Evolutionary conservation across 1,139 yeast species (phyloP).

Genomic region (Yamadazyma dushanensis): DNA sequence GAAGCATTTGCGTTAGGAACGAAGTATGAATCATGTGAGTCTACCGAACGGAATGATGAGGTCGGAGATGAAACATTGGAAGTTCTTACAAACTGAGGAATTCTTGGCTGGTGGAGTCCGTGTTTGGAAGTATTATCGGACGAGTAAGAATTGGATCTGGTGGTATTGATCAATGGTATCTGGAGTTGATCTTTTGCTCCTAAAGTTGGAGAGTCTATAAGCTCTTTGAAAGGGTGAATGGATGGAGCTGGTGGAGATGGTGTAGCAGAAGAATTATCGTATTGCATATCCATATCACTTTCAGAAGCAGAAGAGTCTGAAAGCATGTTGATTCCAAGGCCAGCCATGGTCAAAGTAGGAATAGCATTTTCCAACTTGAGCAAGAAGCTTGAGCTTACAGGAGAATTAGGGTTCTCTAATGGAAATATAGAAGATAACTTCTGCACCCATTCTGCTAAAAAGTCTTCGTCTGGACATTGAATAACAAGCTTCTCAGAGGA

Average conservation of each 20-base stretch:
- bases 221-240: conserved; percentile 20
- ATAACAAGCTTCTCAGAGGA: conserved; percentile 13
- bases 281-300: conserved; percentile 5
- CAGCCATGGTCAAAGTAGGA: conserved; percentile 25
- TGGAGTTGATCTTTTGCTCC: conserved; percentile 3
- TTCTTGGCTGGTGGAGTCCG: conserved; percentile 14
- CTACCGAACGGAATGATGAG: conserved; percentile 20
- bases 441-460: conserved; percentile 27
- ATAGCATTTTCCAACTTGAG: conserved; percentile 19
- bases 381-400: conserved; percentile 23
- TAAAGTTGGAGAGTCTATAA: conserved; percentile 23
- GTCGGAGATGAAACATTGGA: conserved; percentile 15
- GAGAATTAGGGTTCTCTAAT: conserved; percentile 25
- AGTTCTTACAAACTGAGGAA: conserved; percentile 16
- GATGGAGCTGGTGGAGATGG: conserved; percentile 9
- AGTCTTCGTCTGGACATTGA: conserved; percentile 19
- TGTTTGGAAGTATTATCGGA: conserved; percentile 10
- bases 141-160: conserved; percentile 10
- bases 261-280: conserved; percentile 7
- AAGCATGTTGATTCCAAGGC: conserved; percentile 37
- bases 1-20: conserved; percentile 9
- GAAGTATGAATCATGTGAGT: conserved; percentile 21
- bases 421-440: conserved; percentile 35
- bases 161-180: conserved; percentile 1
- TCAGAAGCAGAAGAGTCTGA: conserved; percentile 18